Evolutionary conservation across 106 monocot species (phyloP), one percentile per base, ranked within the genome.

Genomic region (Dioscorea alata): DNA sequence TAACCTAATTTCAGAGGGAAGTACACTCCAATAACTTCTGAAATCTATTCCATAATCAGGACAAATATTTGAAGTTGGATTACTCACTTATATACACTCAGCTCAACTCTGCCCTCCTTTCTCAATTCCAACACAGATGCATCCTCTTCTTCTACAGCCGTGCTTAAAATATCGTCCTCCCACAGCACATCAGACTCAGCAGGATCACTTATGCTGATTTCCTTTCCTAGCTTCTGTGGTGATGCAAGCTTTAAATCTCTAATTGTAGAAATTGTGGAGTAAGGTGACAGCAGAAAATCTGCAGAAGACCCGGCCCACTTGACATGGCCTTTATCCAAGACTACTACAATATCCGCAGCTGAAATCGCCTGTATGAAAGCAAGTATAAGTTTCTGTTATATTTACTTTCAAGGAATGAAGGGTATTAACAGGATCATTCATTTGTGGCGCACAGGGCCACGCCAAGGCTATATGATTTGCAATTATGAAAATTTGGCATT

Each of bases 21-120:
- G 42, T 42, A 42, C 10, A 10, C 42, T 42, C 42, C 42, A 42
- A 42, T 42, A 42, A 42, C 42, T 42, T 5, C 42, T 42, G 42
- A 42, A 42, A 42, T 42, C 42, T 42, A 42, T 42, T 42, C 42
- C 42, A 42, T 42, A 42, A 42, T 42, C 42, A 42, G 10, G 42
- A 42, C 42, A 42, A 8, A 42, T 42, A 28, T 42, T 42, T 23
- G 49, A 13, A 4, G n/a, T 21, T 57, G 33, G 63, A 63, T 42
- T 15, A 71, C 92, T 90, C 61, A 99, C 97, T 87, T 99, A 81
- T 92, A 99, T 33, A 93, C 81, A 73, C 61, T 62, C 70, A 87
- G 49, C 69, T 89, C 87, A 65, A 99, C 87, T 77, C 57, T 79
- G 53, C 97, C 97, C 73, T 87, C 85, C 76, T 99, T 83, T 70